Percentiles rank a stretch among this genome's conserved stretches.
Conservation (phyloP, 306 rosid species). For the Abrus precatorius region DNA sequence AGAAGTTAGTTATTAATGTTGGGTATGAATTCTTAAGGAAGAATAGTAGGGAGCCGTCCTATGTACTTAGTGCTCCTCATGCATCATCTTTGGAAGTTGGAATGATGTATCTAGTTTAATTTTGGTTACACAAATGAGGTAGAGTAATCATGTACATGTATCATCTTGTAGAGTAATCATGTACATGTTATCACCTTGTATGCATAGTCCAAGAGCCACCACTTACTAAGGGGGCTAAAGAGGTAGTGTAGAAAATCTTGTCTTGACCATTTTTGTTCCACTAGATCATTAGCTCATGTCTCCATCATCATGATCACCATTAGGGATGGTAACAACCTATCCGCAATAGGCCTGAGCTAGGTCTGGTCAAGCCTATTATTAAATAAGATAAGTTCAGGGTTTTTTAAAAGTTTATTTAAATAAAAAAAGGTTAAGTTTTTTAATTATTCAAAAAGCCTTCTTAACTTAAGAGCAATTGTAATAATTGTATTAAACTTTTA, state of each 20-base stretch:
- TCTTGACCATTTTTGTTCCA: background rate
- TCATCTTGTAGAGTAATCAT: background rate
- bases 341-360: too few species aligned
- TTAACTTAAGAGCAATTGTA: too few species aligned
- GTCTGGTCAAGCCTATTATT: too few species aligned
- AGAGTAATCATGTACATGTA: slow-evolving; percentile 51
- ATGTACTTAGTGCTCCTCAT: slow-evolving; percentile 66
- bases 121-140: slow-evolving; percentile 36
- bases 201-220: background rate
- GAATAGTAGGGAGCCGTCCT: slow-evolving; percentile 73
- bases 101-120: slow-evolving; percentile 80
- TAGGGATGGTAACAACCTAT: background rate
- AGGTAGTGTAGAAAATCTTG: background rate
- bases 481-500: too few species aligned
- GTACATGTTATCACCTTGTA: slow-evolving; percentile 53
- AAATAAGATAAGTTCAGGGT: too few species aligned
- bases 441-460: too few species aligned
- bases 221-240: background rate
- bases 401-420: too few species aligned
- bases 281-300: background rate
- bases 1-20: slow-evolving; percentile 68
- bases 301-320: background rate
- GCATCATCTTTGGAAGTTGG: slow-evolving; percentile 90
- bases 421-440: too few species aligned
- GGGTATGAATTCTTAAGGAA: slow-evolving; percentile 89